Percentiles rank a stretch among this genome's conserved stretches.
phyloP scores from a whole-genome alignment of 768 basidiomycete species.

The Strobilomyces echinocephalus region DNA sequence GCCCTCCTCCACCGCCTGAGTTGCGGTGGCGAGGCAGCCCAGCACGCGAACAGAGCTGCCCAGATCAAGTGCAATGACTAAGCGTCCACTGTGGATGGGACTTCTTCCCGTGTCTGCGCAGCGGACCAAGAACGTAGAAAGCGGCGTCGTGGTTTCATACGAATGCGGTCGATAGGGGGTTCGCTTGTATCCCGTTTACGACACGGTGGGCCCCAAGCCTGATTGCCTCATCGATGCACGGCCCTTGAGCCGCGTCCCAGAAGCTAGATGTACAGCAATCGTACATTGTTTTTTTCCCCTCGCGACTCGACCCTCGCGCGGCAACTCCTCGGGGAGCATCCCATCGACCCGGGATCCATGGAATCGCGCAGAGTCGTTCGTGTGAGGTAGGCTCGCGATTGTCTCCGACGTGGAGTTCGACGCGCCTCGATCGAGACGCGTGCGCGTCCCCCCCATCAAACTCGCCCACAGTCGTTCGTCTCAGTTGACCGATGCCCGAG shows the following conservation, averaged over 20 bases:
- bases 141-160: neutral
- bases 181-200: neutral
- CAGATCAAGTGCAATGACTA: neutral
- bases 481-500: too few species aligned
- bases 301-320: neutral
- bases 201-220: neutral
- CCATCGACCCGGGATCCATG: neutral
- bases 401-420: neutral
- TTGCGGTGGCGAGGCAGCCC: slow-evolving; percentile 1
- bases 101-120: too few species aligned
- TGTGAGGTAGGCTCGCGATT: slow-evolving; percentile 2
- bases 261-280: neutral
- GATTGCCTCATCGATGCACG: neutral
- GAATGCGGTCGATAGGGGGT: slow-evolving; percentile 21
- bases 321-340: slow-evolving; percentile 11
- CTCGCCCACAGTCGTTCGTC: too few species aligned
- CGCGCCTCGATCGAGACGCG: neutral
- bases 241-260: slow-evolving; percentile 1
- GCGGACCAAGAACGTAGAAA: neutral
- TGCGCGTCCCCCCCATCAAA: neutral
- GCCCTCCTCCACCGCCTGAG: neutral
- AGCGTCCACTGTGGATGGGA: neutral
- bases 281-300: neutral
- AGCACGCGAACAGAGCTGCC: neutral
- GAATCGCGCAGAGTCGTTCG: neutral